A percentile compares a stretch with the other conserved stretches of the same genome.
phyloP scores from a whole-genome alignment of 192 early-diverging fungal species.

The Gamsiella multidivaricata region DNA sequence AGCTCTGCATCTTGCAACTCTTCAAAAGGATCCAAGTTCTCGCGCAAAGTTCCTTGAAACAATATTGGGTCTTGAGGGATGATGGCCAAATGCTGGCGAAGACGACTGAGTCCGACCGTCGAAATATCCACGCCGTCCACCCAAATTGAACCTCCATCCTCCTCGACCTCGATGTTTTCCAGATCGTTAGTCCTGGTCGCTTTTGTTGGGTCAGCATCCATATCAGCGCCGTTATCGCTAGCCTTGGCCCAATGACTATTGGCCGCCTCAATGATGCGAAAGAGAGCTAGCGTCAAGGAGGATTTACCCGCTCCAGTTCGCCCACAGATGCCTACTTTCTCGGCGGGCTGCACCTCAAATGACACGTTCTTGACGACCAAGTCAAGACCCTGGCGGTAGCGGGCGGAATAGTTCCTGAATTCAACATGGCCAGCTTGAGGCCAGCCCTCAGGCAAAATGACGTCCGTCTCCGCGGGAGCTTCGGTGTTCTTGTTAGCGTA shows the following conservation, averaged over 20 bases:
- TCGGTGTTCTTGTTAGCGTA: slow-evolving; percentile 48
- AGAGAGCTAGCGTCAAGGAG: too few species aligned
- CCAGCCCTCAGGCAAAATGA: slow-evolving; percentile 68
- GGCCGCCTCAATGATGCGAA: slow-evolving; percentile 57
- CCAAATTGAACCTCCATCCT: slow-evolving; percentile 49
- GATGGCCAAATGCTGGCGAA: slow-evolving; percentile 72
- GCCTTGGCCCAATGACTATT: slow-evolving; percentile 46
- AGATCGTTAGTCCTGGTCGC: neutral
- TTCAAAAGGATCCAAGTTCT: slow-evolving; percentile 69
- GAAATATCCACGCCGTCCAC: slow-evolving; percentile 56
- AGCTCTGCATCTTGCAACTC: slow-evolving; percentile 62
- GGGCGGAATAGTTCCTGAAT: slow-evolving; percentile 78
- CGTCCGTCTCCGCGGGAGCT: slow-evolving; percentile 59
- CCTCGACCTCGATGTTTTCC: slow-evolving; percentile 22
- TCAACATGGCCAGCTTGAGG: slow-evolving; percentile 76
- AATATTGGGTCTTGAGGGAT: slow-evolving; percentile 84
- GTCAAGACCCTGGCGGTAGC: slow-evolving; percentile 83
- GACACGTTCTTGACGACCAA: slow-evolving; percentile 79
- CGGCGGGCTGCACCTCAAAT: slow-evolving; percentile 40
- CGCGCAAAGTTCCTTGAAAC: slow-evolving; percentile 67
- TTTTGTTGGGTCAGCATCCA: slow-evolving; percentile 9
- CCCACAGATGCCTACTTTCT: slow-evolving; percentile 83
- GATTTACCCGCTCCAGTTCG: slow-evolving; percentile 61
- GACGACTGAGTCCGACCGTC: slow-evolving; percentile 65
- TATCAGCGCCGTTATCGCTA: slow-evolving; percentile 12